phyloP scores from a whole-genome alignment of 768 basidiomycete species.

The Mycena epipterygia region DNA sequence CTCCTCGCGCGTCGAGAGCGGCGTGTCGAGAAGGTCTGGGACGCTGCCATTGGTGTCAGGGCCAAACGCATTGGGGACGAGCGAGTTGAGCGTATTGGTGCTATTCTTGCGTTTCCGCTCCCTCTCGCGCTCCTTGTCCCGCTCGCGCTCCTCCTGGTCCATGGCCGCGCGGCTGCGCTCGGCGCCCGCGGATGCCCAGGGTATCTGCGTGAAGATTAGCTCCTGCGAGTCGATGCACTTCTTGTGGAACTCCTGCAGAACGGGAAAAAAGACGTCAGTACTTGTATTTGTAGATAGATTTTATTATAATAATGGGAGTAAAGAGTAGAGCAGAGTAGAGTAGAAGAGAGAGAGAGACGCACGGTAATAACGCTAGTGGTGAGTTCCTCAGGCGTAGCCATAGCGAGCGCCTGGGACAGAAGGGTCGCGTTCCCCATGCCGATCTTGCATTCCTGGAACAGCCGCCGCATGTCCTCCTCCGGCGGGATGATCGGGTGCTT shows the following conservation, averaged over 20 bases:
- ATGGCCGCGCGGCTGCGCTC: conserved; percentile 55
- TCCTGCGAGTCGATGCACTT: conserved; percentile 89
- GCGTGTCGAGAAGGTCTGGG: conserved; percentile 72
- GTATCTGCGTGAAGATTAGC: conserved; percentile 87
- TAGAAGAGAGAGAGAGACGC: conserved; percentile 35
- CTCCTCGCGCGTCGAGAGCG: conserved; percentile 46
- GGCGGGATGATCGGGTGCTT: conserved; percentile 65
- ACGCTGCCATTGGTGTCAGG: conserved; percentile 47
- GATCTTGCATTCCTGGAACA: conserved; percentile 89
- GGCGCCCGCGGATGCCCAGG: conserved; percentile 90
- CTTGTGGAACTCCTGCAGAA: conserved; percentile 81
- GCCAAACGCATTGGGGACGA: too few species aligned
- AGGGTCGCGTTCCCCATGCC: conserved; percentile 86
- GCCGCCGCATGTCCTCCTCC: conserved; percentile 87
- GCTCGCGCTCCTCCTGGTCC: conserved; percentile 56
- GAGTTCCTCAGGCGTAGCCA: conserved; percentile 79
- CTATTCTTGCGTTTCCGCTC: conserved; percentile 40
- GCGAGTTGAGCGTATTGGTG: conserved; percentile 30
- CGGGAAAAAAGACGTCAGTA: too few species aligned
- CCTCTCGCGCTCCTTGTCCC: conserved; percentile 40
- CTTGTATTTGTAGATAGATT: not conserved
- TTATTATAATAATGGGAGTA: conserved; percentile 1
- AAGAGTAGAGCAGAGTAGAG: too few species aligned
- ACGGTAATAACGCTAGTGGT: conserved; percentile 79
- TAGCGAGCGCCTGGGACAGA: conserved; percentile 77